phyloP scores from a whole-genome alignment of 768 basidiomycete genomes.

The Auricularia heimuer region DNA sequence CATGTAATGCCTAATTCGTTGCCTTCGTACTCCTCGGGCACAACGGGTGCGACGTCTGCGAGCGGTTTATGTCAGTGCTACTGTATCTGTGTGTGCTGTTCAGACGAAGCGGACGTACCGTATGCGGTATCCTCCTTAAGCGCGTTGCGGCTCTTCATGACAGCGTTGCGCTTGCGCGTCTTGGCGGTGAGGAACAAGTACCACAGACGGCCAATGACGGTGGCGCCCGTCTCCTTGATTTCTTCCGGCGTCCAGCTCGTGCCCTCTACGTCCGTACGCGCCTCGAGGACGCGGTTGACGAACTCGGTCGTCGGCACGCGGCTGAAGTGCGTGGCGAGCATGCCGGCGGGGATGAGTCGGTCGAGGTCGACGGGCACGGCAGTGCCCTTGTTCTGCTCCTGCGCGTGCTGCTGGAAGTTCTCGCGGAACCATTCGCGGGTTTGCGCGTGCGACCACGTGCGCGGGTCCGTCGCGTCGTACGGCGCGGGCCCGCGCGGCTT shows the following conservation, averaged over 20 bases:
- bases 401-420: constrained; percentile 15
- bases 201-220: constrained; percentile 18
- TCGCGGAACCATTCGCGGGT: constrained; percentile 21
- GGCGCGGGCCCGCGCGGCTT: constrained; percentile 18
- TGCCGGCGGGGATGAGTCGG: background rate
- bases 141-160: constrained; percentile 25
- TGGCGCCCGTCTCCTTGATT: constrained; percentile 11
- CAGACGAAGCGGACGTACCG: background rate
- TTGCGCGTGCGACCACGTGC: constrained; percentile 24
- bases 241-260: background rate
- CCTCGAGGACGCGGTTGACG: background rate
- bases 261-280: background rate
- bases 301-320: constrained; percentile 1
- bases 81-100: background rate
- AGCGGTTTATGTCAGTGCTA: background rate
- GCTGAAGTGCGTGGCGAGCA: background rate
- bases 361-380: background rate
- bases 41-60: background rate
- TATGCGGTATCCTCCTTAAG: background rate
- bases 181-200: constrained; percentile 25
- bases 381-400: background rate
- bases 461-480: constrained; percentile 20
- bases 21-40: background rate
- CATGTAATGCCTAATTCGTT: background rate
- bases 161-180: constrained; percentile 20